Conservation (phyloP, 495 filamentous ascomycete species). For the Podospora didyma region DNA sequence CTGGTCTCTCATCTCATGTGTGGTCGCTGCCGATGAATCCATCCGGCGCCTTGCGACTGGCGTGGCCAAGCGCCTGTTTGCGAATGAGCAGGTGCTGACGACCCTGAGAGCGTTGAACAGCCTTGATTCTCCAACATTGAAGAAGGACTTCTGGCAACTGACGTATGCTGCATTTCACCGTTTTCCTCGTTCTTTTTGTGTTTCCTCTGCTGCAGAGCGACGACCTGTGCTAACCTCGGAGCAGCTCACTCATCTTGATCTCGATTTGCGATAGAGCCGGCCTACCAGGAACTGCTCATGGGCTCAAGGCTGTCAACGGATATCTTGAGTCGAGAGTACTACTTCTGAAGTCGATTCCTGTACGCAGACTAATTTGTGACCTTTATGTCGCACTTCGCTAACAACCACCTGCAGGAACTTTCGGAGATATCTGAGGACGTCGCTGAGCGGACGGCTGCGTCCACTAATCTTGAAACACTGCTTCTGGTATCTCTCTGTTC, state of each 20-base stretch:
- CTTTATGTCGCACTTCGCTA: not conserved
- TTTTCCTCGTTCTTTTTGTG: not conserved
- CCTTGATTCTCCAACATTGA: slow-evolving; percentile 36
- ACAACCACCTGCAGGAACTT: slow-evolving; percentile 34
- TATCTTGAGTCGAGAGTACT: slow-evolving; percentile 48
- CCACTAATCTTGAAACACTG: slow-evolving; percentile 52
- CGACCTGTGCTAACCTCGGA: slow-evolving; percentile 17
- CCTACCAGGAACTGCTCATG: slow-evolving; percentile 34
- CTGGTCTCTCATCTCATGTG: slow-evolving; percentile 47
- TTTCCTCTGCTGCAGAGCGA: not conserved
- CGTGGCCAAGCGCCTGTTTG: slow-evolving; percentile 45
- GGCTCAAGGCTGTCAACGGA: slow-evolving; percentile 45
- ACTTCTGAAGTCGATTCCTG: slow-evolving; percentile 44
- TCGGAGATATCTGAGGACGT: slow-evolving; percentile 45
- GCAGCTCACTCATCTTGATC: slow-evolving; percentile 46
- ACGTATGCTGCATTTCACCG: slow-evolving; percentile 38
- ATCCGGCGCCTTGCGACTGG: slow-evolving; percentile 41
- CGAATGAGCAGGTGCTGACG: slow-evolving; percentile 31
- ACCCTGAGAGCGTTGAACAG: slow-evolving; percentile 36
- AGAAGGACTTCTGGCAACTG: slow-evolving; percentile 48
- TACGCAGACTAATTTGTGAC: slow-evolving; percentile 15
- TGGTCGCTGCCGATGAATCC: slow-evolving; percentile 47
- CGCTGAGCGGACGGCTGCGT: slow-evolving; percentile 44
- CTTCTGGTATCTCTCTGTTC: slow-evolving; percentile 60
- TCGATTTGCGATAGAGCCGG: slow-evolving; percentile 47